A percentile compares a stretch with the other conserved stretches of the same genome.
These are phyloP conservation scores for Trifolium dubium DNA, from an alignment of 306 rosid species.

Conservation along the genomic window DNA sequence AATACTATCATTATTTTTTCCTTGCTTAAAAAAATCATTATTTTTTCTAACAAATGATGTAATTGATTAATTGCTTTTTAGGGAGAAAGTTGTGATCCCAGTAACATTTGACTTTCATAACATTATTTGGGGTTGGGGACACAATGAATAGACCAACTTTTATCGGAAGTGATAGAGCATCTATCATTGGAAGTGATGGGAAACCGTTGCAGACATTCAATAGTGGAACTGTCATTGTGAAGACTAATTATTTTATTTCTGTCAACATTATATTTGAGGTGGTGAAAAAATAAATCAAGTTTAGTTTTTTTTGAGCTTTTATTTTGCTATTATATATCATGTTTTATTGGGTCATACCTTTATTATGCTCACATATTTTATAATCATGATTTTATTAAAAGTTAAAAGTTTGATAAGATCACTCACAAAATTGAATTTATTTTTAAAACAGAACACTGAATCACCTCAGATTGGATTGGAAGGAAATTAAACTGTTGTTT, in stretches of 20 bases:
- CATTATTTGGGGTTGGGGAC: constrained; percentile 66
- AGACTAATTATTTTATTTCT: constrained; percentile 66
- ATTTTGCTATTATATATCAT: neutral
- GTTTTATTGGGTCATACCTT: too few species aligned
- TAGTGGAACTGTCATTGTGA: constrained; percentile 62
- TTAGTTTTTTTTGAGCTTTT: too few species aligned
- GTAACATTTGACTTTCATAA: constrained; percentile 50
- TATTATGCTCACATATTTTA: too few species aligned
- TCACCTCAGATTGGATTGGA: constrained; percentile 46
- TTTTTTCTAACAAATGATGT: too few species aligned
- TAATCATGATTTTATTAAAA: too few species aligned
- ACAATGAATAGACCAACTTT: too few species aligned
- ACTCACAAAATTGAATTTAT: neutral
- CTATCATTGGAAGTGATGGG: too few species aligned
- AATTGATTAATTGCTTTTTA: constrained; percentile 24
- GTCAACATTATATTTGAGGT: constrained; percentile 75
- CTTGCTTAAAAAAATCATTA: too few species aligned
- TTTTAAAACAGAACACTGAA: constrained; percentile 60
- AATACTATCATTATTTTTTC: too few species aligned
- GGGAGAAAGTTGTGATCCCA: constrained; percentile 68
- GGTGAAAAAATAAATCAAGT: neutral
- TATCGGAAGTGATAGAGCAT: too few species aligned
- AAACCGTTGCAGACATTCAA: constrained; percentile 59
- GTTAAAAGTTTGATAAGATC: too few species aligned
- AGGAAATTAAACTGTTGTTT: constrained; percentile 65